Percentiles rank a stretch among this genome's conserved stretches.
phyloP scores from a whole-genome alignment of 495 filamentous ascomycete genomes.

The Friedmanniomyces simplex region DNA sequence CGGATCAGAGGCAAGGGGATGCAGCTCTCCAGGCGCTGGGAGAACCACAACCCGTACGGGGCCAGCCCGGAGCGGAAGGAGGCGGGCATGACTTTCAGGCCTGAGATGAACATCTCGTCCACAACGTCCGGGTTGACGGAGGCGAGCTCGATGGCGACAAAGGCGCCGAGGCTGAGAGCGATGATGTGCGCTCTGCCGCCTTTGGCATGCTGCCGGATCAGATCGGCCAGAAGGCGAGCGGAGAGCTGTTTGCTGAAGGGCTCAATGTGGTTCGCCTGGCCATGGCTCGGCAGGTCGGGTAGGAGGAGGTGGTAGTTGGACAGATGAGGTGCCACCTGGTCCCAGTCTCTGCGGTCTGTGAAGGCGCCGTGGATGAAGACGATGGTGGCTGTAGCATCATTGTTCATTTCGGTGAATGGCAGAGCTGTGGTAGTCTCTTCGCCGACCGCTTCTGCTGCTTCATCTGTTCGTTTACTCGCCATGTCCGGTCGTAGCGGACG shows the following conservation, averaged over 20 bases:
- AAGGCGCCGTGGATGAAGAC: conserved; percentile 18
- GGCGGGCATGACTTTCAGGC: neutral
- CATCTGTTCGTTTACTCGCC: neutral
- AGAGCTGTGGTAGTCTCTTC: neutral
- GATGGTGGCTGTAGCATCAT: conserved; percentile 3
- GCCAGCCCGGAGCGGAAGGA: neutral
- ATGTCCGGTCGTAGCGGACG: neutral
- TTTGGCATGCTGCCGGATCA: conserved; percentile 12
- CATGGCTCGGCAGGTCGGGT: conserved; percentile 17
- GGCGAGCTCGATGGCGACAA: conserved; percentile 13
- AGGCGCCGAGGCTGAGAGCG: conserved; percentile 17
- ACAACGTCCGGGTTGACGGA: conserved; percentile 5
- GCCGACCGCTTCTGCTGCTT: neutral
- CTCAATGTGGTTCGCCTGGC: neutral
- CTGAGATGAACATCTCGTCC: conserved; percentile 12
- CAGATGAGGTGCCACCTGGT: conserved; percentile 5
- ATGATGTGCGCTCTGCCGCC: conserved; percentile 18
- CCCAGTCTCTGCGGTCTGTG: conserved; percentile 5
- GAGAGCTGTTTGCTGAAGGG: conserved; percentile 15
- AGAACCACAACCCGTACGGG: neutral
- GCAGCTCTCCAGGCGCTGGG: neutral
- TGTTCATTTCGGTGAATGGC: neutral
- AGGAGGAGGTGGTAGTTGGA: conserved; percentile 16
- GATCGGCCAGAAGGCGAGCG: conserved; percentile 8
- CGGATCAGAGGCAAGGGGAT: conserved; percentile 5